Percentiles rank a stretch among this genome's conserved stretches.
Conservation (phyloP, 306 rosid species). For the Corylus americana region DNA sequence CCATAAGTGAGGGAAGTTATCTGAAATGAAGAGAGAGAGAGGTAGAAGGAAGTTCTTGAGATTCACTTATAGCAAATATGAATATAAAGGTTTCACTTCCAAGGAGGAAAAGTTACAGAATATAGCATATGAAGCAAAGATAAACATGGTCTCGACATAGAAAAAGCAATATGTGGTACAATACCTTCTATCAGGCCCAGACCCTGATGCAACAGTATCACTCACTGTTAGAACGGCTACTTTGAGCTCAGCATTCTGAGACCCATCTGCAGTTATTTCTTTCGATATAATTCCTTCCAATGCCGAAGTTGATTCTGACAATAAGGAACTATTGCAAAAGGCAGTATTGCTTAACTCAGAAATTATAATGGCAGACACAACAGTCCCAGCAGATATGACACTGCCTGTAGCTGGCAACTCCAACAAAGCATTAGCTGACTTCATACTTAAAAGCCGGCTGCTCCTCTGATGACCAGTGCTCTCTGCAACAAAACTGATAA, state of each 20-base stretch:
- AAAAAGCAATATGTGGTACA: constrained; percentile 22
- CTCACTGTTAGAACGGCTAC: constrained; percentile 92
- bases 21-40: neutral
- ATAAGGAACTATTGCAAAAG: constrained; percentile 22
- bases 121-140: neutral
- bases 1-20: neutral
- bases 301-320: constrained; percentile 32
- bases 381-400: constrained; percentile 61
- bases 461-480: constrained; percentile 90
- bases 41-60: neutral
- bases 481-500: constrained; percentile 79
- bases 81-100: neutral
- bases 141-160: neutral
- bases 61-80: neutral
- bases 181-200: constrained; percentile 94
- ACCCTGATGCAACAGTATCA: constrained; percentile 87
- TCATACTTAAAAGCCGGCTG: constrained; percentile 85
- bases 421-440: constrained; percentile 87
- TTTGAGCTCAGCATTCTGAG: constrained; percentile 42
- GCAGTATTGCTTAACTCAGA: constrained; percentile 51
- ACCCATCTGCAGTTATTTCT: constrained; percentile 34
- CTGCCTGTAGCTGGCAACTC: constrained; percentile 74
- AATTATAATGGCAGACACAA: constrained; percentile 65
- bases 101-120: neutral
- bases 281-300: constrained; percentile 30